Evolutionary conservation across 768 basidiomycete species (phyloP).

Genomic region (Leccinum sublutescens): DNA sequence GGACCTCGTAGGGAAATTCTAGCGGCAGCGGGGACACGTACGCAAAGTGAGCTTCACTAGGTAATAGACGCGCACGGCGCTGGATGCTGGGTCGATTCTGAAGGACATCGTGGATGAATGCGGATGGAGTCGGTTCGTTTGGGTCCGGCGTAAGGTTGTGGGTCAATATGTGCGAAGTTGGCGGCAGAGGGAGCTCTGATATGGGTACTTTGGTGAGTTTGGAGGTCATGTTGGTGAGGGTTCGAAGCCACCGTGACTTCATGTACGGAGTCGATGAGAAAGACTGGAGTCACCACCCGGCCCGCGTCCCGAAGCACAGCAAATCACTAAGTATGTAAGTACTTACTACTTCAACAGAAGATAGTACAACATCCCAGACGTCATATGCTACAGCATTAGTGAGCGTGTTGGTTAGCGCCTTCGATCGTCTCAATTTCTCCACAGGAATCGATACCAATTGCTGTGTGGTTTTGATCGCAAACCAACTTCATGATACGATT

Average conservation of each 20-base stretch:
- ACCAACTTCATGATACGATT: background rate
- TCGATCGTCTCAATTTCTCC: background rate
- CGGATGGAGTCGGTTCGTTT: constrained; percentile 47
- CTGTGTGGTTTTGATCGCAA: background rate
- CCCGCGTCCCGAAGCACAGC: background rate
- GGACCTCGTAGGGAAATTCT: constrained; percentile 79
- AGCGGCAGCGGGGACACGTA: constrained; percentile 80
- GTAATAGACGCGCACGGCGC: constrained; percentile 63
- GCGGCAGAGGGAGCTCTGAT: constrained; percentile 48
- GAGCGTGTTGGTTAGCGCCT: background rate
- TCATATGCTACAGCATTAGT: background rate
- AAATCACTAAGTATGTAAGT: background rate
- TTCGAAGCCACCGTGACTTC: constrained; percentile 2
- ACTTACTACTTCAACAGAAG: background rate
- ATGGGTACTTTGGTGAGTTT: constrained; percentile 35
- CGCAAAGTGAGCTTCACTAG: constrained; percentile 65
- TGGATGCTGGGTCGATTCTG: constrained; percentile 58
- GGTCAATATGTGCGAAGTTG: constrained; percentile 36
- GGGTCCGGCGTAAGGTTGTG: constrained; percentile 62
- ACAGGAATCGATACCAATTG: background rate
- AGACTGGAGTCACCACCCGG: background rate
- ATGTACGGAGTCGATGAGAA: background rate
- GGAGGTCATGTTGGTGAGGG: constrained; percentile 18
- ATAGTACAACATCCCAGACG: background rate
- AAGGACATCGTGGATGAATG: constrained; percentile 52